Evolutionary conservation across 345 rosid genomes (phyloP).

Genomic region (Sapria himalayana): DNA sequence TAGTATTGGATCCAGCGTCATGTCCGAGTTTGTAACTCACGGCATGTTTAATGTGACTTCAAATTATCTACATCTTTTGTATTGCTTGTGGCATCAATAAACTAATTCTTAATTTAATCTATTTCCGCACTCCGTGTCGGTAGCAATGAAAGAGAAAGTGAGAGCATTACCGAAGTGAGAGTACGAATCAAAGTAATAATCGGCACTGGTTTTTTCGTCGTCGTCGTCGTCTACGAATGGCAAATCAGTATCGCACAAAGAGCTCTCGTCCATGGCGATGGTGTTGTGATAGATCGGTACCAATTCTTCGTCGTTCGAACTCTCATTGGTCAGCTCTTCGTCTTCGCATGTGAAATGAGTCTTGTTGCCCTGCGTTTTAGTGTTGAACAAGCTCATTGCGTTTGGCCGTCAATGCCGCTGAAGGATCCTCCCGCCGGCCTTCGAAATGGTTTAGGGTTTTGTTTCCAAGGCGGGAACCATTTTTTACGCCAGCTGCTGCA

Average conservation of each 20-base stretch:
- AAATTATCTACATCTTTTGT: no score
- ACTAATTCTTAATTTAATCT: no score
- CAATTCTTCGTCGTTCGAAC: constrained; percentile 20
- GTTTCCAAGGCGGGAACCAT: background rate
- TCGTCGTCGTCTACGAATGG: constrained; percentile 15
- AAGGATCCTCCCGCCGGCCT: constrained; percentile 8
- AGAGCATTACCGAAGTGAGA: constrained; percentile 73
- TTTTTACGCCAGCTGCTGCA: no score
- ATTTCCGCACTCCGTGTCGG: no score
- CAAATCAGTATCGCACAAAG: constrained; percentile 29
- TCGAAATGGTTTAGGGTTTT: background rate
- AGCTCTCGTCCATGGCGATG: constrained; percentile 19
- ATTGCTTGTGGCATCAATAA: no score
- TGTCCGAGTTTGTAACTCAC: no score
- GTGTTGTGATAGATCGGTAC: constrained; percentile 10
- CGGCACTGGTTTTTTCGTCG: constrained; percentile 82
- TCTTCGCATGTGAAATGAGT: constrained; percentile 33
- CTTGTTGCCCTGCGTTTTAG: constrained; percentile 15
- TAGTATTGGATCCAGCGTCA: no score
- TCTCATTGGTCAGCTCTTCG: constrained; percentile 16
- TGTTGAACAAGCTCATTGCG: background rate
- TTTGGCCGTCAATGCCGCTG: background rate
- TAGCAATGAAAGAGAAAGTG: constrained; percentile 1
- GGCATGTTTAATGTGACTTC: no score
- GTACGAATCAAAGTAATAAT: constrained; percentile 94